phyloP scores from a whole-genome alignment of 225 moss, liverwort and hornwort genomes.

The Straminergon stramineum region DNA sequence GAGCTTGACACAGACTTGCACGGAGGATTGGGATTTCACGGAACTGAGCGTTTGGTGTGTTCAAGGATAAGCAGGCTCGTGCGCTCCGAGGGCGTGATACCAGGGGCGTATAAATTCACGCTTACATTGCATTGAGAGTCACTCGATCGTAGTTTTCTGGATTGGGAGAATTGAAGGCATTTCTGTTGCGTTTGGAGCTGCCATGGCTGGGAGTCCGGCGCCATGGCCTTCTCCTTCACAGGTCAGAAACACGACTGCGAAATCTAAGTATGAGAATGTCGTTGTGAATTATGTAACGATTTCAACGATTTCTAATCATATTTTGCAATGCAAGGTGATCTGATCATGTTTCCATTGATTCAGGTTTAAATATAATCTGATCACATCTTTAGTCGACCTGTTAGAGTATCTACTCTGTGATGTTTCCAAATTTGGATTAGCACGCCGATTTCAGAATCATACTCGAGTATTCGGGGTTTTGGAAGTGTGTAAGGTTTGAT shows the following conservation, averaged over 20 bases:
- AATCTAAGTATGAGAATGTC: not conserved
- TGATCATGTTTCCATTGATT: not conserved
- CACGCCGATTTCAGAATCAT: not conserved
- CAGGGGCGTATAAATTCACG: not conserved
- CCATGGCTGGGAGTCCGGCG: constrained; percentile 1
- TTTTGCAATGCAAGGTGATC: not conserved
- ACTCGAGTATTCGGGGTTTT: not conserved
- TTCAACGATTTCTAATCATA: too few relatives aligned
- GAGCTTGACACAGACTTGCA: not conserved
- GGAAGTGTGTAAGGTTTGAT: not conserved
- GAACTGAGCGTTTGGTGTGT: not conserved
- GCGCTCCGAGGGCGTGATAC: not conserved
- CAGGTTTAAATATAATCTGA: not conserved
- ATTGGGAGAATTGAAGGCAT: not conserved
- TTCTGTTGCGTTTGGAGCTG: not conserved
- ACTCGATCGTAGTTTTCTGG: not conserved
- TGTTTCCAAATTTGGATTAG: not conserved
- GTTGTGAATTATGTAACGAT: not conserved
- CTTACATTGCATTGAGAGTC: not conserved
- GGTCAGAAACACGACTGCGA: not conserved
- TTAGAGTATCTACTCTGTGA: not conserved
- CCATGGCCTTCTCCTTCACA: constrained; percentile 28
- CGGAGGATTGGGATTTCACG: not conserved
- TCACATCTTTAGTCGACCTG: not conserved
- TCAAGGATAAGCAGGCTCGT: not conserved